Percentiles rank a stretch among this genome's conserved stretches.
Conservation (phyloP, 2,329 filamentous ascomycete species). For the Rhynchosporium secalis region DNA sequence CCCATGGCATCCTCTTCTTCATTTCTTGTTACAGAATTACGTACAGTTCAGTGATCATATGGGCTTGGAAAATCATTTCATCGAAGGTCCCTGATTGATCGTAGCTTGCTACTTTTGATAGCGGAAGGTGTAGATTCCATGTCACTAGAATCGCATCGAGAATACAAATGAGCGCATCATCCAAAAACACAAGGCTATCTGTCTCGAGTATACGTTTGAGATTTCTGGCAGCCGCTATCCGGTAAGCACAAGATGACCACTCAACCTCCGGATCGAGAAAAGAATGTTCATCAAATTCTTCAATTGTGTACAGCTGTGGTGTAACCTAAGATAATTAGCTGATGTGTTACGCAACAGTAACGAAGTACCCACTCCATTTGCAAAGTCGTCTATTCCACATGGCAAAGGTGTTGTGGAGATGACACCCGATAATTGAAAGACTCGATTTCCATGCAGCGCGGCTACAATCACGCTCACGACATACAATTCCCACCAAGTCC, state of each 20-base stretch:
- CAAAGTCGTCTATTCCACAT: conserved; percentile 63
- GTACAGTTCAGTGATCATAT: conserved; percentile 65
- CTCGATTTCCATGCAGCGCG: conserved; percentile 71
- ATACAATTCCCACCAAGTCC: conserved; percentile 82
- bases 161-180: conserved; percentile 54
- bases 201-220: conserved; percentile 71
- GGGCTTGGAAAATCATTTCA: conserved; percentile 87
- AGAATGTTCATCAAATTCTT: conserved; percentile 70
- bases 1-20: neutral
- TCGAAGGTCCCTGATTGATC: conserved; percentile 71
- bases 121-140: conserved; percentile 77
- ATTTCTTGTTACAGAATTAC: conserved; percentile 14
- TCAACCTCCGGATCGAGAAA: conserved; percentile 63
- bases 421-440: conserved; percentile 66
- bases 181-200: conserved; percentile 50
- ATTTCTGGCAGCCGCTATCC: conserved; percentile 77
- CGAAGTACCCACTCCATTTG: conserved; percentile 21
- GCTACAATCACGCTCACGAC: conserved; percentile 76
- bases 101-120: conserved; percentile 67
- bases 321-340: conserved; percentile 53
- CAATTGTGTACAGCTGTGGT: conserved; percentile 61
- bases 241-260: conserved; percentile 84
- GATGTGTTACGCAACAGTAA: neutral
- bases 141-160: conserved; percentile 60
- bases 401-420: conserved; percentile 70